Base-by-base conservation (phyloP, 1,284 basidiomycete species). In the Trichosporon ovoides region DNA sequence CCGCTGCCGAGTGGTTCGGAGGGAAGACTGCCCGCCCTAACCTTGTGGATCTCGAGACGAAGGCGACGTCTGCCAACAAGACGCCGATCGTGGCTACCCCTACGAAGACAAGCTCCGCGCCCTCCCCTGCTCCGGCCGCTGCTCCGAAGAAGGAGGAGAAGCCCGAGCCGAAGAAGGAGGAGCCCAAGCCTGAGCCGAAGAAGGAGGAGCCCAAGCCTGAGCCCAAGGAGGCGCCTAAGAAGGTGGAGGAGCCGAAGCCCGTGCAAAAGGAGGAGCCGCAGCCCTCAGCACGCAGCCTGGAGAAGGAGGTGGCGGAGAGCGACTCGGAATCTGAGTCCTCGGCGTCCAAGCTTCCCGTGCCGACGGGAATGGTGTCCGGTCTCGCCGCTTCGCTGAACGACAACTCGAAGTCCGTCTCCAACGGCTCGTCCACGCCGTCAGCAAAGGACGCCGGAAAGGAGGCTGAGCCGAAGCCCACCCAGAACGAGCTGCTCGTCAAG, bases 1-100 rank as follows among this genome's bases (percentile, higher is more conserved):
- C 83, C 10, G 88, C 91, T 1, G 80, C 82, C 54, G 92, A 97
- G 66, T 98, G 91, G 80, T 92, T 98, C 77, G 68, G 59, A 4
- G 93, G 92, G 52, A 93, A 92, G 79, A 82, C 81, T 3, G 83
- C 84, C 2, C 77, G 84, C 14, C 83, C 86, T 19, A 92, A 93
- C 65, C 80, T 83, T 19, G 68, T 84, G 60, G 77, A 81, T 63
- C 71, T 83, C 52, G 80, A 82, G 58, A 80, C 78, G 1, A 66
- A 69, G 35, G 68, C 74, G 0, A 58, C 78, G 5, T 69, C 71
- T 34, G 73, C 77, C 5, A 68, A 74, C 13, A 70, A 76, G 5
- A 71, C 77, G 2, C 76, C 80, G 0, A 69, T 77, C 5, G 59
- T 78, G 0, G 66, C 78, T 14, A 63, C 78, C 5, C 50, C 60